phyloP scores from a whole-genome alignment of 2,329 filamentous ascomycete species.

The Pseudogymnoascus sp. region DNA sequence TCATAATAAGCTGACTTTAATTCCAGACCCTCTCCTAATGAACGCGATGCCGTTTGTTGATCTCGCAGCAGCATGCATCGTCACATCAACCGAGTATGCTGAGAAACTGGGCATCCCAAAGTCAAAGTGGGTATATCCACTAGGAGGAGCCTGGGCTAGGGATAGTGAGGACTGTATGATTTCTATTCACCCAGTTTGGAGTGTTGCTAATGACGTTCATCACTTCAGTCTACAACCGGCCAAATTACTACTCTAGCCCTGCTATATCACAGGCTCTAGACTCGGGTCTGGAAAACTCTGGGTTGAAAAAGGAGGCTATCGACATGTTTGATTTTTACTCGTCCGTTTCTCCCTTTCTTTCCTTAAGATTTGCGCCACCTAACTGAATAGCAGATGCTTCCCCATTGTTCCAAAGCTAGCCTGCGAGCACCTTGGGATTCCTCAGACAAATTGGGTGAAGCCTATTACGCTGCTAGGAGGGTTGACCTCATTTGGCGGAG shows the following conservation, averaged over 20 bases:
- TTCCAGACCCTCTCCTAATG: conserved; percentile 55
- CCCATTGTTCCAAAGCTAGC: conserved; percentile 62
- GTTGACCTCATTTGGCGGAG: conserved; percentile 59
- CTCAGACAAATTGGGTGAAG: conserved; percentile 36
- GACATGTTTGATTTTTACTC: conserved; percentile 58
- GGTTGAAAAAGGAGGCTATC: conserved; percentile 40
- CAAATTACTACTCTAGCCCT: conserved; percentile 48
- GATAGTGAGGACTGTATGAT: conserved; percentile 45
- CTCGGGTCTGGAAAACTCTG: conserved; percentile 39
- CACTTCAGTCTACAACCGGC: conserved; percentile 49
- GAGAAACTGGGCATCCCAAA: conserved; percentile 43
- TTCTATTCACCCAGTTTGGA: background rate
- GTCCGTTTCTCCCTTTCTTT: conserved; percentile 23
- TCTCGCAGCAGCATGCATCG: conserved; percentile 48
- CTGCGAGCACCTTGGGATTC: conserved; percentile 47
- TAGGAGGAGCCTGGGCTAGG: conserved; percentile 53
- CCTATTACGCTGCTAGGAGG: conserved; percentile 55
- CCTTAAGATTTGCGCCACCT: background rate
- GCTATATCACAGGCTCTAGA: conserved; percentile 50
- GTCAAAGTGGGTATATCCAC: conserved; percentile 52
- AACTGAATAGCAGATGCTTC: conserved; percentile 44
- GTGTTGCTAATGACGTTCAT: background rate
- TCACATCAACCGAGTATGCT: conserved; percentile 50
- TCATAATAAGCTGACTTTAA: conserved; percentile 14
- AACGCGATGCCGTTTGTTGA: conserved; percentile 65